Base-by-base conservation (phyloP, 1,284 basidiomycete species). In the Trichosporon asahii region DNA sequence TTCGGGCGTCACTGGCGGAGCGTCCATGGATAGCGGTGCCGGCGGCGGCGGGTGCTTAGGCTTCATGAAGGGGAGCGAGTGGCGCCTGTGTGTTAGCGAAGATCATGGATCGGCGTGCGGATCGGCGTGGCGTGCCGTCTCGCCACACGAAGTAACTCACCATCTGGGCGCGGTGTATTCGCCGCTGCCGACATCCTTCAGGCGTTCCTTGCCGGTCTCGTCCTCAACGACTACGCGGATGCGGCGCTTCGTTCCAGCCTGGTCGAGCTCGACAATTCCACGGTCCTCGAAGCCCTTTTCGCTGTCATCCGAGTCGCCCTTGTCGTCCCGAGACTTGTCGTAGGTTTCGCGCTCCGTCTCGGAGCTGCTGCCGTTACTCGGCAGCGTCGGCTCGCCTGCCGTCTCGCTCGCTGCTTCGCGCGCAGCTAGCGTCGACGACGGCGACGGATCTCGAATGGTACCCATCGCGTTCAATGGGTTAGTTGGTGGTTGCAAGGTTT, bases 1-100 rank as follows among this genome's bases (percentile, higher is more conserved):
- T 70, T 89, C 86, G 0, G 89, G 89, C 2, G 87, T 86, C 21
- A 83, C 55, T 7, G 80, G 76, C 0, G 88, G 88, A 66, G 88
- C 87, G 71, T 89, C 88, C 68, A 89, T 79, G n/a, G 86, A 86
- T 4, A 79, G 79, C 23, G 85, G 85, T 1, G 87, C 82, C 0
- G 87, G 86, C 0, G 87, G 86, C 0, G 86, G 84, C 1, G 78
- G 77, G 66, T 82, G 73, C 70, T 82, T 82, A 1, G 80, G 77
- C 21, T 79, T 82, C 57, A 82, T 69, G 66, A 83, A 83, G 0
- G 83, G 83, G 5, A 84, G 69, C 3, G 82, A 82, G 68, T 84
- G 81, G 11, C 76, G 76, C 80, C 82, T 83, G 64, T 23, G 23
- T 53, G 66, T 68, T n/a, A 73, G 72, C 29, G 49, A 6, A 8